phyloP scores from a whole-genome alignment of 2,329 filamentous ascomycete species.

The Magnaporthiopsis incrustans region DNA sequence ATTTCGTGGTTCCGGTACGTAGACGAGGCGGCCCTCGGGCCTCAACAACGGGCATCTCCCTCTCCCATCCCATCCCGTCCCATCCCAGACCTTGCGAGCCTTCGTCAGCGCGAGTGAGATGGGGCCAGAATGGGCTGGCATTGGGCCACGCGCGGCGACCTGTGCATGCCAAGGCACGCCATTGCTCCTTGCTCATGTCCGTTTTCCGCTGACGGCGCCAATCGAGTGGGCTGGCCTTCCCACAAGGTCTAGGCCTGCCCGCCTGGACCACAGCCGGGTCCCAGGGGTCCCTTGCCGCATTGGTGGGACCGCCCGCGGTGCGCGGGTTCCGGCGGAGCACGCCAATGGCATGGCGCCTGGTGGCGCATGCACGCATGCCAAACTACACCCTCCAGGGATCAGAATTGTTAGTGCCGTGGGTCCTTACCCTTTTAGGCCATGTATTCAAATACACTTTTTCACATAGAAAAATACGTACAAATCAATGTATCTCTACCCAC shows the following conservation, averaged over 20 bases:
- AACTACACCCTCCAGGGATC: no score
- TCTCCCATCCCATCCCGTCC: neutral
- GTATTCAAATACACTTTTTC: no score
- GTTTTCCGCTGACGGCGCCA: neutral
- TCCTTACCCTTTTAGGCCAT: no score
- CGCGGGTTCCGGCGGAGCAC: no score
- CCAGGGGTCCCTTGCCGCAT: no score
- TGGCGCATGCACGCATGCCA: neutral
- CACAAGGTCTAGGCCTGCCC: neutral
- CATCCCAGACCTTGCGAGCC: neutral
- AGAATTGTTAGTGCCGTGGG: no score
- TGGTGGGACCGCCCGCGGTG: neutral
- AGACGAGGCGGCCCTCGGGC: no score
- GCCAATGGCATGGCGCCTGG: neutral
- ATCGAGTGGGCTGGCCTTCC: neutral
- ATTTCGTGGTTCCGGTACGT: no score
- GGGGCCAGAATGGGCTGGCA: neutral
- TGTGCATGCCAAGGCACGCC: neutral
- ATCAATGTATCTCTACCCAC: no score
- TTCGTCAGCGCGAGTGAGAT: neutral
- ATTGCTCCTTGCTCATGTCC: neutral
- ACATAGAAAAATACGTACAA: no score
- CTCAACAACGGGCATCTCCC: neutral
- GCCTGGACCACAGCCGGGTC: neutral
- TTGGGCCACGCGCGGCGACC: neutral